Conservation (phyloP, 495 filamentous ascomycete species). For the Aspergillus asperescens region DNA sequence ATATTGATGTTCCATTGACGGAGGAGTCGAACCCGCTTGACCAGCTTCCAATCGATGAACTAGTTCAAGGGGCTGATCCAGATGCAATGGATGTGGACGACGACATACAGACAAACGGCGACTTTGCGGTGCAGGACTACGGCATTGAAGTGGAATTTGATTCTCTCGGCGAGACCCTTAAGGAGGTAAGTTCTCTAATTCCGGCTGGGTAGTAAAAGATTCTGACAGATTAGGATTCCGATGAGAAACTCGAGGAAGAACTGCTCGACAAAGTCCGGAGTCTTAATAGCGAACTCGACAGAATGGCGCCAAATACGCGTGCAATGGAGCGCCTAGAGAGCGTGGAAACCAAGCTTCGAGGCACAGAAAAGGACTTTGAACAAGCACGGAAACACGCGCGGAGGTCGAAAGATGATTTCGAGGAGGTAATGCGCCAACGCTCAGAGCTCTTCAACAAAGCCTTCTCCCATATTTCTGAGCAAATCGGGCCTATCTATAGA, state of each 20-base stretch:
- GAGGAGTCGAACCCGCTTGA: constrained; percentile 71
- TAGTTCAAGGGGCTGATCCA: constrained; percentile 57
- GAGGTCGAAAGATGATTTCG: constrained; percentile 74
- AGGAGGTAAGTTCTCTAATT: constrained; percentile 52
- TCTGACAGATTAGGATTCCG: constrained; percentile 51
- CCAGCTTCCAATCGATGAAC: constrained; percentile 79
- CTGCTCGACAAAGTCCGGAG: constrained; percentile 71
- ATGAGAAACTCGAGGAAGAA: constrained; percentile 68
- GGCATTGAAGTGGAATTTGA: constrained; percentile 91
- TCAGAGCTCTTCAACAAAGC: constrained; percentile 91
- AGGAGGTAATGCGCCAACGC: constrained; percentile 71
- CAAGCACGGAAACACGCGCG: constrained; percentile 67
- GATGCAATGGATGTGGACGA: constrained; percentile 90
- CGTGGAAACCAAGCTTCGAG: constrained; percentile 74
- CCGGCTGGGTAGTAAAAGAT: neutral
- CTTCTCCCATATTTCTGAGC: constrained; percentile 89
- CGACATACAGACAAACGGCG: constrained; percentile 39
- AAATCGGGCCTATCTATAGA: constrained; percentile 89
- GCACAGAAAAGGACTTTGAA: constrained; percentile 85
- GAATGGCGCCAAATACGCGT: constrained; percentile 92
- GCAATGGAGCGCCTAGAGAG: constrained; percentile 87
- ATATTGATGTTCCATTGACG: constrained; percentile 77
- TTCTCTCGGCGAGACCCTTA: constrained; percentile 77
- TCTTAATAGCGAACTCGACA: constrained; percentile 75
- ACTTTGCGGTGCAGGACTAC: constrained; percentile 67